Conservation (phyloP, 441 rosid species). For the Erodium moschatum region DNA sequence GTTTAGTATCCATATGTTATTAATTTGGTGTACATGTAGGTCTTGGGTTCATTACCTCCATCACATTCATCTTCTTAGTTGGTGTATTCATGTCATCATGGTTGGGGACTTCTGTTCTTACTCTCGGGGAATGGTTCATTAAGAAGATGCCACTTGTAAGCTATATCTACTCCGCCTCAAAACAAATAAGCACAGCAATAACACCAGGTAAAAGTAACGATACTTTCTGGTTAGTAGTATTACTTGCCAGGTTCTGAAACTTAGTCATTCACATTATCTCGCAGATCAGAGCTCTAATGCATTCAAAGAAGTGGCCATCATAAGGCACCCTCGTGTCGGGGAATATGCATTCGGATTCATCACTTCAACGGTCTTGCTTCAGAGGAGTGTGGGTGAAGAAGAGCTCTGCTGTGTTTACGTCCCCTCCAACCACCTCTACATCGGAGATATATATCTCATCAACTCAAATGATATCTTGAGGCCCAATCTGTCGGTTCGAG, state of each 20-base stretch:
- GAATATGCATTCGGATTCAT: slow-evolving; percentile 36
- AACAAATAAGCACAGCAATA: slow-evolving; percentile 34
- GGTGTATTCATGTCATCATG: slow-evolving; percentile 42
- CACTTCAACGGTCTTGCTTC: slow-evolving; percentile 33
- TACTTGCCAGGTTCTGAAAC: not conserved
- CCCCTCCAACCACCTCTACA: slow-evolving; percentile 34
- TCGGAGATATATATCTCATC: slow-evolving; percentile 32
- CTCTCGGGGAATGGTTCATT: slow-evolving; percentile 35
- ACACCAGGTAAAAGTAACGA: slow-evolving; percentile 24
- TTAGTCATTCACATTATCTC: not conserved
- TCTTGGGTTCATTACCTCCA: slow-evolving; percentile 34
- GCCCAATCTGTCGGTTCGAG: slow-evolving; percentile 38
- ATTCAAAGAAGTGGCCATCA: slow-evolving; percentile 36
- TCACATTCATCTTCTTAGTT: slow-evolving; percentile 30
- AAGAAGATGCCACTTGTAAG: slow-evolving; percentile 35
- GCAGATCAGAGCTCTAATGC: slow-evolving; percentile 36
- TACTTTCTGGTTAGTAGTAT: not conserved
- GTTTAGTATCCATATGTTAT: not conserved
- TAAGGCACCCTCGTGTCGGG: slow-evolving; percentile 32
- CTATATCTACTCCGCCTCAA: slow-evolving; percentile 34
- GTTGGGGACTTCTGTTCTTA: slow-evolving; percentile 30
- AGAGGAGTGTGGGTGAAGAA: slow-evolving; percentile 27
- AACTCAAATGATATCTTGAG: slow-evolving; percentile 28
- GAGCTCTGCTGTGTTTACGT: slow-evolving; percentile 33
- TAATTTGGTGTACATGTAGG: slow-evolving; percentile 20